Evolutionary conservation across 2,329 filamentous ascomycete genomes (phyloP), one percentile per base, ranked within the genome.

Genomic region (Sarocladium oryzae): DNA sequence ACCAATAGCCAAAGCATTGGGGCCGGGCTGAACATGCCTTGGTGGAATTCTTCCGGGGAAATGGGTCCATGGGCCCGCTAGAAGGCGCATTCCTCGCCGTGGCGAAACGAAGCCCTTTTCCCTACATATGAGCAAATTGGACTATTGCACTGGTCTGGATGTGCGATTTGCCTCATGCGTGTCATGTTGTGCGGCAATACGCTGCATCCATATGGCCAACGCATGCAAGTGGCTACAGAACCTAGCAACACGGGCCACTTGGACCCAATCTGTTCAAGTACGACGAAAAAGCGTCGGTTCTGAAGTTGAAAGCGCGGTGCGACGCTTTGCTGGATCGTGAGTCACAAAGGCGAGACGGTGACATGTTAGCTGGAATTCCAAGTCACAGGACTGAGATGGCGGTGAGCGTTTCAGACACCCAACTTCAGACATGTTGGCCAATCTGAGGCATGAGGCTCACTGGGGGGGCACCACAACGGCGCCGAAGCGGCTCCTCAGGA

Each of bases 381-480:
- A 33, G 43, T 48, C 28, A 48, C 43, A 33, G 43, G 43, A 33
- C n/a, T 13, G 18, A 48, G 24, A 48, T 26, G 28, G 43, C 43
- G 43, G 43, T 48, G 43, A 48, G 43, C 43, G 43, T 48, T 48
- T 48, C 43, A 48, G 33, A 48, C 16, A 20, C 15, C 40, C 21
- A 43, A 43, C 40, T 6, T 48, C 43, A 32, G 43, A 21, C 43
- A 32, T 26, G 15, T 6, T 21, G 28, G 43, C 43, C 43, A 32
- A 48, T 48, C 43, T 48, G 24, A 32, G 43, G 26, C 43, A 48
- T 33, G 43, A 33, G 43, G 26, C 43, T 48, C 43, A 15, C 24
- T 33, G 16, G 43, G 28, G 43, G 28, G n/a, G 10, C n/a, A 21
- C 26, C 18, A 6, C 28, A 32, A 48, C 43, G 43, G 43, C 28